These are phyloP conservation scores for Chaetomidium leptoderma DNA, from an alignment of 495 filamentous ascomycete species.

Conservation along the genomic window DNA sequence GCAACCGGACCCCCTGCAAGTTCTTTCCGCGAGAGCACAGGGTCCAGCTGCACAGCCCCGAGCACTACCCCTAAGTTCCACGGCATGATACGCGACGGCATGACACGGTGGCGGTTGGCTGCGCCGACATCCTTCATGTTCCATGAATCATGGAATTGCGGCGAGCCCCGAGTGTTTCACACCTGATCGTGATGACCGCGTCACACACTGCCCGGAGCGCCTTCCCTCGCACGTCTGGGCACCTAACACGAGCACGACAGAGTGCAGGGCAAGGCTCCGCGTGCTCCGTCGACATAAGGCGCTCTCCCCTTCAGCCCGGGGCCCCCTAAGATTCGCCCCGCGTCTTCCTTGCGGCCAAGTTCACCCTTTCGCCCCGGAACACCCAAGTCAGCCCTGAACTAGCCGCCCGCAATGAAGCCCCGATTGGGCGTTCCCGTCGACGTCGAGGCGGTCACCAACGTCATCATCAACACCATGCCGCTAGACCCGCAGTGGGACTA, in stretches of 20 bases:
- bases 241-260: not conserved
- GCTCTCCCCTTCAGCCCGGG: not conserved
- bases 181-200: not conserved
- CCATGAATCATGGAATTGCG: not conserved
- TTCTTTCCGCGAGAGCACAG: no score
- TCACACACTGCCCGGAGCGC: not conserved
- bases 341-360: not conserved
- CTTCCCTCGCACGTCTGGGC: not conserved
- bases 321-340: not conserved
- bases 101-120: no score
- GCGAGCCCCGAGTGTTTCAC: conserved; percentile 4
- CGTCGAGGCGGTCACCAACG: conserved; percentile 33
- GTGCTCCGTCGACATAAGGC: conserved; percentile 1
- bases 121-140: not conserved
- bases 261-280: not conserved
- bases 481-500: conserved; percentile 40
- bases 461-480: conserved; percentile 36
- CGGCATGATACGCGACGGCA: no score
- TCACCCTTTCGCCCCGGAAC: not conserved
- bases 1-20: no score
- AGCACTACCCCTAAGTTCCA: no score
- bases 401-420: conserved; percentile 22
- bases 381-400: not conserved
- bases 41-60: no score
- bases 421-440: conserved; percentile 28